These are phyloP conservation scores for Xylariaceae sp. DNA, from an alignment of 2,329 filamentous ascomycete genomes.

Conservation along the genomic window DNA sequence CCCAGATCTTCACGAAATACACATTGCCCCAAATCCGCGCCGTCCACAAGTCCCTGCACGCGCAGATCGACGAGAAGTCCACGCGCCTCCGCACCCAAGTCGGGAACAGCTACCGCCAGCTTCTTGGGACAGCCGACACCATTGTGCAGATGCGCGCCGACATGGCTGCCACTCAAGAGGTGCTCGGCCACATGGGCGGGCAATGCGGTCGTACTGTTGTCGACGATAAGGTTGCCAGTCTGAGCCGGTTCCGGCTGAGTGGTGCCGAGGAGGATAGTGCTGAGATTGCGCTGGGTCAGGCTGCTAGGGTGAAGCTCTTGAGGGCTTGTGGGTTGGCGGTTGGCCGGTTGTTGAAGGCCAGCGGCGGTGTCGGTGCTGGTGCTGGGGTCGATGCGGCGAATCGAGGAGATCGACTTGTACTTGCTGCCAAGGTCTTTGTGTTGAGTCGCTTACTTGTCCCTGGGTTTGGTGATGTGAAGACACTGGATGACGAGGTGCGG, in stretches of 20 bases:
- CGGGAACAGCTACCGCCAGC: slow-evolving; percentile 73
- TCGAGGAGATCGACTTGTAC: slow-evolving; percentile 49
- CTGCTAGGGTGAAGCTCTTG: slow-evolving; percentile 47
- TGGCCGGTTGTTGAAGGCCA: slow-evolving; percentile 45
- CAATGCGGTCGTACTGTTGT: slow-evolving; percentile 72
- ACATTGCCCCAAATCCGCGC: slow-evolving; percentile 61
- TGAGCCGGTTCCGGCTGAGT: slow-evolving; percentile 52
- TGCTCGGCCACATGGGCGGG: slow-evolving; percentile 67
- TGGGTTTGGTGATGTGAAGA: slow-evolving; percentile 54
- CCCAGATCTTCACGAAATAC: slow-evolving; percentile 52
- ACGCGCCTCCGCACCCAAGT: slow-evolving; percentile 60
- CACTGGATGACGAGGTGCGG: slow-evolving; percentile 31
- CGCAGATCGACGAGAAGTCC: slow-evolving; percentile 59
- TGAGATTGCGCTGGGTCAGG: slow-evolving; percentile 23
- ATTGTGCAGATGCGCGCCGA: slow-evolving; percentile 85
- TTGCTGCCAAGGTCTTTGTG: slow-evolving; percentile 69
- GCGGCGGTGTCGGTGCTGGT: slow-evolving; percentile 18
- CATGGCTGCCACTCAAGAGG: slow-evolving; percentile 69
- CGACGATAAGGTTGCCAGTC: slow-evolving; percentile 58
- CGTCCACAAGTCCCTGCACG: slow-evolving; percentile 57
- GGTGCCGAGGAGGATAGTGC: slow-evolving; percentile 25
- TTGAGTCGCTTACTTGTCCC: slow-evolving; percentile 72
- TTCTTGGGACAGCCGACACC: slow-evolving; percentile 88
- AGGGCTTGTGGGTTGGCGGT: slow-evolving; percentile 49
- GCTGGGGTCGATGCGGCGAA: no score